Base-by-base conservation (phyloP, 306 rosid species). In the Dicorynia guianensis region DNA sequence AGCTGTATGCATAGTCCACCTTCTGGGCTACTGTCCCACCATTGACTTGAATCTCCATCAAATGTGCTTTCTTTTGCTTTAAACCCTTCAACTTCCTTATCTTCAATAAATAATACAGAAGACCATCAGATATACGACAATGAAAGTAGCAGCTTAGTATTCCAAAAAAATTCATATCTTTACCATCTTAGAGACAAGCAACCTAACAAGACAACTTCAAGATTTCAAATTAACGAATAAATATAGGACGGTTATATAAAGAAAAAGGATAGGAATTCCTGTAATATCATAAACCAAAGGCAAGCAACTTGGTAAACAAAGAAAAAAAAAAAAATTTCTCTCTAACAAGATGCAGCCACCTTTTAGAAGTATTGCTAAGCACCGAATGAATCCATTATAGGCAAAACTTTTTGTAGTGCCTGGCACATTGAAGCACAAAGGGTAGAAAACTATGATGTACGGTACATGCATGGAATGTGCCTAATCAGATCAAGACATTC, bases 41-140 rank as follows among this genome's bases (percentile, higher is more conserved):
- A 19, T 90, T 92, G 3, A 90, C 93, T 78, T 92, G 97, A 66
- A 92, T 87, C 85, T 92, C 96, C 91, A 92, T 92, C 77, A 92
- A 77, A 70, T 92, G 97, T 61, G 97, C 96, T 56, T 92, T 92
- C 91, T 92, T 92, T 71, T 92, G 97, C 42, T 92, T 92, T 38
- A 92, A 79, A 35, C 97, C 97, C 75, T 90, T 92, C 96, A 92
- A 59, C 76, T 90, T 92, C 76, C 95, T 82, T 53, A 92, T 85
- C 97, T 92, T 25, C 19, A 44, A 33, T 7, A 52, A 6, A 77
- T 13, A 55, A 50, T 54, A 14, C 20, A 50, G 10, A 50, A 42
- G 7, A 11, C 1, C 13, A 20, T 40, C 15, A 34, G 0, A 18
- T 15, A 18, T 20, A 53, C 39, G 54, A 33, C 10, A 39, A 30